Evolutionary conservation across 495 filamentous ascomycete species (phyloP).

Genomic region (Darksidea phi): DNA sequence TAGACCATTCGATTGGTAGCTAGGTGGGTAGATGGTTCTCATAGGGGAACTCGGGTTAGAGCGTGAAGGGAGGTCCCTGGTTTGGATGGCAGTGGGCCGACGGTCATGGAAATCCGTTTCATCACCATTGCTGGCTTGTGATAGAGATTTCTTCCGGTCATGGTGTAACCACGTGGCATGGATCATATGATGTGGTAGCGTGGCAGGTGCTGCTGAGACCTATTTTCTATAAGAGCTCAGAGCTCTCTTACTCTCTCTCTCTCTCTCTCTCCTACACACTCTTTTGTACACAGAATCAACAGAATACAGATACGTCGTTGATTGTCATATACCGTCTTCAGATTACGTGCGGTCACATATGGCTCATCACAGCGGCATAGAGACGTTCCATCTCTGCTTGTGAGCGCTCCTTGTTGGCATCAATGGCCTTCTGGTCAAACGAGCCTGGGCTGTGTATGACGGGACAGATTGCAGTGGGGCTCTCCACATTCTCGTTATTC

Average conservation of each 20-base stretch:
- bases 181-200: no score
- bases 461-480: slow-evolving; percentile 37
- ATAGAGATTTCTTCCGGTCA: slow-evolving; percentile 47
- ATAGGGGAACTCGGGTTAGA: slow-evolving; percentile 35
- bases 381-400: slow-evolving; percentile 82
- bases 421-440: slow-evolving; percentile 73
- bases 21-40: slow-evolving; percentile 45
- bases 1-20: slow-evolving; percentile 24
- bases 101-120: background rate
- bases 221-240: no score
- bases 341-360: no score
- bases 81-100: slow-evolving; percentile 23
- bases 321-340: no score
- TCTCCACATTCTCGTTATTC: no score
- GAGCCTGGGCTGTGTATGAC: slow-evolving; percentile 51
- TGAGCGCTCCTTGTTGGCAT: slow-evolving; percentile 66
- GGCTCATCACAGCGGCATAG: slow-evolving; percentile 88
- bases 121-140: slow-evolving; percentile 19
- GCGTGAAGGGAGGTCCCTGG: background rate
- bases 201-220: no score
- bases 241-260: no score
- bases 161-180: no score
- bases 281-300: no score
- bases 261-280: no score
- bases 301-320: no score